A percentile compares a stretch with the other conserved stretches of the same genome.
These are phyloP conservation scores for Mycena rosella DNA, from an alignment of 768 basidiomycete genomes.

Conservation along the genomic window DNA sequence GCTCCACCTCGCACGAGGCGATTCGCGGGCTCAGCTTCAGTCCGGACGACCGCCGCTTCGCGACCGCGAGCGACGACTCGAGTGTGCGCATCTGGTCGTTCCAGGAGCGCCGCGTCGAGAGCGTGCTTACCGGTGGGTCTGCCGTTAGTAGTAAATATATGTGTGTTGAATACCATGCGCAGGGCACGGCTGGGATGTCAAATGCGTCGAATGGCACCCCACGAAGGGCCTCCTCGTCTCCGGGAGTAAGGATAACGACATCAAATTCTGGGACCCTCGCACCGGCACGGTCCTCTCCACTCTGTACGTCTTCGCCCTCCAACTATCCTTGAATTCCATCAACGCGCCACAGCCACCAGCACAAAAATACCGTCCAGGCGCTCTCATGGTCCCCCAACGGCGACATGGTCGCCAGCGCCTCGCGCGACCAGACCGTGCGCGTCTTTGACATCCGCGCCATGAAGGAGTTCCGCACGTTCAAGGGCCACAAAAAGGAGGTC, in stretches of 20 bases:
- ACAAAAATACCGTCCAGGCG: constrained; percentile 97
- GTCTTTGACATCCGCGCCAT: constrained; percentile 99
- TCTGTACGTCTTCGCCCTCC: constrained; percentile 64
- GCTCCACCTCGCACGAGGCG: constrained; percentile 88
- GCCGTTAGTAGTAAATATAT: background rate
- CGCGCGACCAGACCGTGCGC: constrained; percentile 93
- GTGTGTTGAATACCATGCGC: no score
- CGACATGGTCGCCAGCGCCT: constrained; percentile 93
- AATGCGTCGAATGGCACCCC: constrained; percentile 99
- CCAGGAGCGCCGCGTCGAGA: constrained; percentile 90
- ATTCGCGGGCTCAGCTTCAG: constrained; percentile 93
- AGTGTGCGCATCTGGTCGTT: constrained; percentile 97
- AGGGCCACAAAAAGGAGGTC: constrained; percentile 98
- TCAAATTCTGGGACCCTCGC: constrained; percentile 99
- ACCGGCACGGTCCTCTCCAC: constrained; percentile 93
- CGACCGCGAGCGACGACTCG: constrained; percentile 96
- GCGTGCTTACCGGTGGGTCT: constrained; percentile 79
- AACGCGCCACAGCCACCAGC: constrained; percentile 77
- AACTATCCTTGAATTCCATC: background rate
- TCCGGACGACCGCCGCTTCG: constrained; percentile 92
- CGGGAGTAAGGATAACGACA: constrained; percentile 97
- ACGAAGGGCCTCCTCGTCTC: constrained; percentile 95
- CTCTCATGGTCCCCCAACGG: constrained; percentile 95
- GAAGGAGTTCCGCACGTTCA: constrained; percentile 93
- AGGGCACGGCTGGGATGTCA: constrained; percentile 99